Conservation (phyloP, 2,329 filamentous ascomycete species). For the Hypoxylon sp. region DNA sequence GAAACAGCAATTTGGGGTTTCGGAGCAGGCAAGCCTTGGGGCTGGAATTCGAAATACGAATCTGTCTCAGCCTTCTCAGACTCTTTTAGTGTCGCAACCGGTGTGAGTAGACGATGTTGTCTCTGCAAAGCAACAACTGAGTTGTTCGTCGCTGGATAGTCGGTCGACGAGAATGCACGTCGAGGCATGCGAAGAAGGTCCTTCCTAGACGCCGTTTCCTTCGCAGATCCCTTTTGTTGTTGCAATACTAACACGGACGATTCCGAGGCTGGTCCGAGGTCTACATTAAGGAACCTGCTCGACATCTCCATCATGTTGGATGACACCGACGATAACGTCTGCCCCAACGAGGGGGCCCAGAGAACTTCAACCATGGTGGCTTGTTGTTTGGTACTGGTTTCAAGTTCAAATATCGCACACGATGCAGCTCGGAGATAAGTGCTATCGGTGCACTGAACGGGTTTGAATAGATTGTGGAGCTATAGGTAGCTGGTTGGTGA, state of each 20-base stretch:
- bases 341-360: constrained; percentile 47
- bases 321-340: constrained; percentile 41
- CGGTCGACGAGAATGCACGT: constrained; percentile 53
- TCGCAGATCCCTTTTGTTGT: constrained; percentile 35
- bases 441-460: constrained; percentile 20
- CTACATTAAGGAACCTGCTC: constrained; percentile 49
- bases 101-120: constrained; percentile 43
- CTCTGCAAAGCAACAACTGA: constrained; percentile 37
- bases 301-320: constrained; percentile 51
- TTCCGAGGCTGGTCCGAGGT: constrained; percentile 45
- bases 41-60: constrained; percentile 43
- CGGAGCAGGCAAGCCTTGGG: constrained; percentile 16
- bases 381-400: constrained; percentile 27
- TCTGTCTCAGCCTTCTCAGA: constrained; percentile 39
- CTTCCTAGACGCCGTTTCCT: constrained; percentile 42
- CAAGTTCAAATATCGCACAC: constrained; percentile 22
- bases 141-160: constrained; percentile 48
- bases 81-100: constrained; percentile 45
- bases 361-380: constrained; percentile 54
- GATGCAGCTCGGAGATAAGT: constrained; percentile 31
- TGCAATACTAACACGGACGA: constrained; percentile 44
- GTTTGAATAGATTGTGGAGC: constrained; percentile 24
- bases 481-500: constrained; percentile 30
- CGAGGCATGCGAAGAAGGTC: constrained; percentile 46
- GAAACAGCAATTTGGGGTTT: constrained; percentile 33